phyloP scores from a whole-genome alignment of 2,329 filamentous ascomycete genomes.

The Nigrospora oryzae region DNA sequence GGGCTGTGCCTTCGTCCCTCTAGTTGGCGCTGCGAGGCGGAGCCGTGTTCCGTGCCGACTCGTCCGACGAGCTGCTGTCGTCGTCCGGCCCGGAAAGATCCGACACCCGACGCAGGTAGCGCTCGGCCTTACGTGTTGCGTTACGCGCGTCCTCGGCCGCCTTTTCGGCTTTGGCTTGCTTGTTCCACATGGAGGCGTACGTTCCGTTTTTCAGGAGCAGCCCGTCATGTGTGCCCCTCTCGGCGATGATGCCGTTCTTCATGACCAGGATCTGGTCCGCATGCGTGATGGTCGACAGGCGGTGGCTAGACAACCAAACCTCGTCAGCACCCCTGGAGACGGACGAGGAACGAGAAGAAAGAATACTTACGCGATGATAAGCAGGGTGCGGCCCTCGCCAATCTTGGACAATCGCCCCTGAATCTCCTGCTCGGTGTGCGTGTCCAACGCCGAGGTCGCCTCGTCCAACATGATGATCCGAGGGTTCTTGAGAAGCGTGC shows the following conservation, averaged over 20 bases:
- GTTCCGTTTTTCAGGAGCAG: constrained; percentile 62
- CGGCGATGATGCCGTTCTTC: constrained; percentile 66
- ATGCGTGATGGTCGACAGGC: constrained; percentile 76
- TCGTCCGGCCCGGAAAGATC: not conserved
- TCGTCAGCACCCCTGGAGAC: not conserved
- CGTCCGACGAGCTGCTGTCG: not conserved
- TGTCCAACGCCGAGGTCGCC: constrained; percentile 84
- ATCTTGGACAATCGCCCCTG: constrained; percentile 78
- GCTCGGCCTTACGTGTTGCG: not conserved
- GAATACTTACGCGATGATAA: constrained; percentile 77
- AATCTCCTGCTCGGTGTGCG: constrained; percentile 88
- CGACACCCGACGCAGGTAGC: not conserved
- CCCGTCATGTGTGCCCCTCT: constrained; percentile 72
- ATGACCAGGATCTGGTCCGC: constrained; percentile 80
- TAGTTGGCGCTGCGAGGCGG: too few species aligned
- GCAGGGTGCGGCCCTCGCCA: constrained; percentile 77
- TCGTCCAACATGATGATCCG: constrained; percentile 90
- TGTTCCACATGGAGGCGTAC: constrained; percentile 82
- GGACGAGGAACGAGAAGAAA: not conserved
- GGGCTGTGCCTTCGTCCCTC: too few species aligned
- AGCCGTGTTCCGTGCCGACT: not conserved
- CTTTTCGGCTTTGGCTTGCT: constrained; percentile 72
- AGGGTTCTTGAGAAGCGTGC: constrained; percentile 86
- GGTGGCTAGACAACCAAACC: constrained; percentile 42
- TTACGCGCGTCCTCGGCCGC: constrained; percentile 26